Base-by-base conservation (phyloP, 768 basidiomycete species). In the Tulasnella sp. region DNA sequence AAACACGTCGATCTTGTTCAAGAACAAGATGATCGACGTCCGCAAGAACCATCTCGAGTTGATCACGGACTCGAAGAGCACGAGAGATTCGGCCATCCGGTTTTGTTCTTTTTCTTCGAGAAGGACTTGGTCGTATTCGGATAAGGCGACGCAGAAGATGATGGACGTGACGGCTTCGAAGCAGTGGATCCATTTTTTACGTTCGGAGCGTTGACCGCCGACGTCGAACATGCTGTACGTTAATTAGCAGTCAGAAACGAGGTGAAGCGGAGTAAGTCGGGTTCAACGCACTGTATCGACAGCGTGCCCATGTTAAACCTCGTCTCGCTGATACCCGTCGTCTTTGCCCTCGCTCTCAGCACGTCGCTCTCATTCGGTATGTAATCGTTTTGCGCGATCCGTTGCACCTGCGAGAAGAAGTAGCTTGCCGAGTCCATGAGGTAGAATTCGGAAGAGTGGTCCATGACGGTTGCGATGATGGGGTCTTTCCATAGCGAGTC, bases 141-240 rank as follows among this genome's bases (percentile, higher is more conserved):
- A 83, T 73, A 86, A 75, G 0, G 85, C 84, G 58, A 85, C 85
- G 79, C 85, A 85, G 83, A 91, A 91, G 67, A 92, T 89, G 81
- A 92, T 90, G 45, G 85, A 86, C 8, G 90, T 91, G 37, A 91
- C 89, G n/a, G 83, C 83, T 80, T 91, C 89, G 80, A 90, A 92
- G 78, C 90, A 91, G 79, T 91, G 90, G 7, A 92, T 91, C 91
- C 91, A 92, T 78, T 92, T 92, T 81, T 93, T 93, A 31, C 93
- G 85, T 81, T 94, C 92, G 0, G 90, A 91, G 7, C 93, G 87
- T 79, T 93, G 93, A 0, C 93, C 92, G 31, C 91, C 91, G 31
- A 92, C 91, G 81, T 92, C 91, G 78, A 92, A 91, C 90, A 92
- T 92, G 80, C 45, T 79, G 49, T 1, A 29, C n/a, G n/a, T n/a